Conservation (phyloP, 176 grass and related monocot genomes). For the Aegilops speltoides region DNA sequence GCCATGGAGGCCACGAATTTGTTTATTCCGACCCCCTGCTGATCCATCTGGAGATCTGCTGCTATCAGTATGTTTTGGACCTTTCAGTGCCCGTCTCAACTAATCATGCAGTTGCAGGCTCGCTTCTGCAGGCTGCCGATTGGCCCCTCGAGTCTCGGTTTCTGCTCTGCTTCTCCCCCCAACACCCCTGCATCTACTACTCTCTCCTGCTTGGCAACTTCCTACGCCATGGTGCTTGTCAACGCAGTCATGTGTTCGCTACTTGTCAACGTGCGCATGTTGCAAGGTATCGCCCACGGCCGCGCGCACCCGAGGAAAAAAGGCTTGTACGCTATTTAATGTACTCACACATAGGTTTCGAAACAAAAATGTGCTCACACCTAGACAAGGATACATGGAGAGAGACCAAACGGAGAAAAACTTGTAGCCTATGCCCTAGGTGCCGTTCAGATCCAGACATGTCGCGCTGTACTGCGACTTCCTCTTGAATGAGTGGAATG, state of each 20-base stretch:
- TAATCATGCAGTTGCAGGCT: not conserved
- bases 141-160: not conserved
- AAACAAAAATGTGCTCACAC: not conserved
- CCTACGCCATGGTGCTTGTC: not conserved
- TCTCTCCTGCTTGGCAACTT: not conserved
- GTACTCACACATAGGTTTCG: not conserved
- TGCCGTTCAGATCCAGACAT: not conserved
- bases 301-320: not conserved
- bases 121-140: not conserved
- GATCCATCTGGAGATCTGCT: slow-evolving; percentile 34
- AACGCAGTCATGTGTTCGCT: not conserved
- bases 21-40: not conserved
- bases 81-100: not conserved
- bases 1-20: not conserved
- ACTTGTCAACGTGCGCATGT: slow-evolving; percentile 1
- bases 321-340: not conserved
- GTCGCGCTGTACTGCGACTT: not conserved
- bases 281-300: not conserved
- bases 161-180: not conserved
- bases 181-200: no score
- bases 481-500: not conserved
- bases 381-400: not conserved
- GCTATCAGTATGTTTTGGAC: not conserved
- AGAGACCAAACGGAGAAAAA: not conserved
- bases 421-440: not conserved